Evolutionary conservation across 2,329 filamentous ascomycete species (phyloP).

Genomic region (Lomentospora prolificans): DNA sequence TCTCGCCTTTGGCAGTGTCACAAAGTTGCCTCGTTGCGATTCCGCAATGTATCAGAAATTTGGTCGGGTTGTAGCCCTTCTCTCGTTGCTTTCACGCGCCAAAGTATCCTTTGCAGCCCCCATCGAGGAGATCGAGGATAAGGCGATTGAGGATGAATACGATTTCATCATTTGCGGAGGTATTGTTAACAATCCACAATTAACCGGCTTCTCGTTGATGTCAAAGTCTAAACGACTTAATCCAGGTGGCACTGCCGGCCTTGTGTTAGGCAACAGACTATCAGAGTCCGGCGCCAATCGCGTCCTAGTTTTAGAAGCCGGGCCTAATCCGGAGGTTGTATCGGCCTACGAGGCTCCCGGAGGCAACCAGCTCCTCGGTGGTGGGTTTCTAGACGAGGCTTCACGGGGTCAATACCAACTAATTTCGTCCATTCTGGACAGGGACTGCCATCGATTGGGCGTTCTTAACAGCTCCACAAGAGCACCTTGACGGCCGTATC

Average conservation of each 20-base stretch:
- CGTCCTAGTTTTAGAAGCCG: slow-evolving; percentile 18
- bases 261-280: slow-evolving; percentile 17
- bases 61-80: not conserved
- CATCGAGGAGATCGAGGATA: slow-evolving; percentile 11
- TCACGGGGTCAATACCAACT: not conserved
- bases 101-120: slow-evolving; percentile 7
- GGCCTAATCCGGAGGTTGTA: slow-evolving; percentile 15
- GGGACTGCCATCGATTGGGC: slow-evolving; percentile 17
- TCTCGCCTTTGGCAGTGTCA: no score
- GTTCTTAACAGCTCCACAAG: slow-evolving; percentile 16
- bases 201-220: not conserved
- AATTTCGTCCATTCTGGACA: no score
- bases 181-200: not conserved
- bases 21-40: no score
- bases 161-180: slow-evolving; percentile 15
- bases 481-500: slow-evolving; percentile 19
- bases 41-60: not conserved
- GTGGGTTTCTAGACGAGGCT: not conserved
- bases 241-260: slow-evolving; percentile 17
- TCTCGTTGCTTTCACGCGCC: not conserved
- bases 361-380: slow-evolving; percentile 17
- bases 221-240: not conserved
- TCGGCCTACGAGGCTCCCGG: slow-evolving; percentile 16
- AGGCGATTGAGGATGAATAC: slow-evolving; percentile 12
- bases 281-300: slow-evolving; percentile 15